These are phyloP conservation scores for Entophlyctis helioformis DNA, from an alignment of 192 early-diverging fungal genomes.

Conservation along the genomic window DNA sequence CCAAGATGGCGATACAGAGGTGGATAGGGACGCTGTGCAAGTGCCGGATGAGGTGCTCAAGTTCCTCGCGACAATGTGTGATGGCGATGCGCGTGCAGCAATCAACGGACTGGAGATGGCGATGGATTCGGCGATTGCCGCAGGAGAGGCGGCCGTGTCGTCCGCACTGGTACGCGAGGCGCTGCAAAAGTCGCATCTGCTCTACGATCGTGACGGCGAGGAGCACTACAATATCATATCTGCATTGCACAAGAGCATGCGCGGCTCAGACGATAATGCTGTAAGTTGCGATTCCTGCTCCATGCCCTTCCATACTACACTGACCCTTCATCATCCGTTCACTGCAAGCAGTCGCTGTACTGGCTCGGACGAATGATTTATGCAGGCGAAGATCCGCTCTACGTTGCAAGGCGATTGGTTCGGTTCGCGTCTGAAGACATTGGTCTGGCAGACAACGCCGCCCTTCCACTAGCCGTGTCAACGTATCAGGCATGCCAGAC, in stretches of 20 bases:
- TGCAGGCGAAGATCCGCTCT: constrained; percentile 83
- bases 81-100: constrained; percentile 66
- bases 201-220: constrained; percentile 74
- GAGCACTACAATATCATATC: constrained; percentile 87
- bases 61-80: constrained; percentile 52
- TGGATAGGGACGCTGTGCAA: constrained; percentile 9
- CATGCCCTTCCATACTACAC: too few relatives aligned
- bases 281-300: not conserved
- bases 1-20: too few relatives aligned
- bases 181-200: constrained; percentile 67
- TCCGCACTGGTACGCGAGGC: constrained; percentile 49
- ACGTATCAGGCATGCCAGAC: constrained; percentile 74
- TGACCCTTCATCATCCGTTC: too few relatives aligned
- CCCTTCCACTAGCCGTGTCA: constrained; percentile 60
- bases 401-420: constrained; percentile 67
- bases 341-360: constrained; percentile 53
- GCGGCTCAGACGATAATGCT: constrained; percentile 71
- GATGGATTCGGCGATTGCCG: constrained; percentile 12
- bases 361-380: constrained; percentile 86
- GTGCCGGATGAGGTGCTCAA: constrained; percentile 22
- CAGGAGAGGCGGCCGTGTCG: constrained; percentile 3
- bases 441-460: constrained; percentile 70
- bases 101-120: constrained; percentile 57
- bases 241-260: constrained; percentile 78
- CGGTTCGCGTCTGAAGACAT: constrained; percentile 81